Conservation (phyloP, 208 protist genomes). For the Blastocrithidia nonstop region DNA sequence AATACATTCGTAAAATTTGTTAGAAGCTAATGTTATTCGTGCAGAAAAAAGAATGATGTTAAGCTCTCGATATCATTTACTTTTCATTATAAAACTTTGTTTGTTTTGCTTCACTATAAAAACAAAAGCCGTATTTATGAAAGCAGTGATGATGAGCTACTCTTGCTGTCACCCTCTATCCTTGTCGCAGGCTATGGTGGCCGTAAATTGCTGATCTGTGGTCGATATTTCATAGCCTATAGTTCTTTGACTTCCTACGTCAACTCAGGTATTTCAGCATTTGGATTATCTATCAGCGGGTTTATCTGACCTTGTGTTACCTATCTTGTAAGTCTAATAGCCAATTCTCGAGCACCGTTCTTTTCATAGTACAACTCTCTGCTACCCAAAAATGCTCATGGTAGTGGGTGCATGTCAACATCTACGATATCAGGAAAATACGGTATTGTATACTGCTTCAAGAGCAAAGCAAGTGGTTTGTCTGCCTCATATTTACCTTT, state of each 20-base stretch:
- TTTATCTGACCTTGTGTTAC: conserved; percentile 26
- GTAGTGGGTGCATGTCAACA: conserved; percentile 55
- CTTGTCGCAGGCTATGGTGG: too few relatives aligned
- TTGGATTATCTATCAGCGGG: conserved; percentile 44
- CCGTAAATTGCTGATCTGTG: too few relatives aligned
- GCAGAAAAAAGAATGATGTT: too few relatives aligned
- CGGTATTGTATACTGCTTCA: conserved; percentile 69
- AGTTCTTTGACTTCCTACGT: conserved; percentile 33
- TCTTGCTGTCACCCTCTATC: too few relatives aligned
- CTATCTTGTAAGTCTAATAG: conserved; percentile 39
- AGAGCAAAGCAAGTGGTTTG: conserved; percentile 30
- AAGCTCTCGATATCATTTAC: too few relatives aligned
- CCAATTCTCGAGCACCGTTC: conserved; percentile 35
- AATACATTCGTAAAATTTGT: background rate
- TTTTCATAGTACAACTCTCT: conserved; percentile 70
- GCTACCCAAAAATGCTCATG: conserved; percentile 75
- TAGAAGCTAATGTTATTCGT: background rate
- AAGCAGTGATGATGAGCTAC: too few relatives aligned
- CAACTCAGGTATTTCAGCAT: conserved; percentile 22
- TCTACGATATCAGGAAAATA: conserved; percentile 85
- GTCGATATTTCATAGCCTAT: conserved; percentile 41
- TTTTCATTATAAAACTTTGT: too few relatives aligned
- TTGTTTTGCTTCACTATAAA: too few relatives aligned
- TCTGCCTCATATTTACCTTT: conserved; percentile 79
- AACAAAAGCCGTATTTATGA: too few relatives aligned